Evolutionary conservation across 192 early-diverging fungal genomes (phyloP), one percentile per base, ranked within the genome.

Genomic region (Dispira simplex): DNA sequence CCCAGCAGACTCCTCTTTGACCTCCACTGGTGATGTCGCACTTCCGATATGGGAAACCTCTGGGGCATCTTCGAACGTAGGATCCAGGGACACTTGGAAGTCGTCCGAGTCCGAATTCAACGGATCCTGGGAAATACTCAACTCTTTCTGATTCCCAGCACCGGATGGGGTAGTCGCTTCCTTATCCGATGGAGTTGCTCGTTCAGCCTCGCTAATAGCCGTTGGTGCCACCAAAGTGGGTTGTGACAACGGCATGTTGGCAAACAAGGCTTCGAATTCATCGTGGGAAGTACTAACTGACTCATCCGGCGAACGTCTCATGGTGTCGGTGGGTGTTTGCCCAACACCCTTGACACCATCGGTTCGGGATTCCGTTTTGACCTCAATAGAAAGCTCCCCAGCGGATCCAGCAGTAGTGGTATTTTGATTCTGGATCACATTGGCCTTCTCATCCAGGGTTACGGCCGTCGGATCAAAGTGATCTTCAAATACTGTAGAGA

Each of bases 191-290:
- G 32, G 32, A 39, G 32, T 39, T 39, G 32, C 32, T 39, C 3
- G 6, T 26, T 53, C 51, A 9, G 51, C 51, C 51, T 53, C 21
- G 51, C 51, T 18, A 53, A 11, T 26, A 26, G 51, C 20, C 10
- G 51, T 26, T 39, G 32, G 32, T 39, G 32, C 32, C 32, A 39
- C 32, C 32, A 39, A 39, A 4, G 32, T 39, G 32, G 32, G 32
- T 6, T 39, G 32, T 39, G 32, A 39, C 20, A 62, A 46, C 39
- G 23, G 18, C 59, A 62, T 62, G n/a, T 45, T 45, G 43, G 59
- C 59, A 45, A 62, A 62, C 5, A 62, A 45, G 23, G 44, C 59
- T n/a, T 62, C 59, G 46, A 62, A 62, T 39, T 62, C 59, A 45
- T 62, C 59, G 20, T 20, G 21, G 18, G 51, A n/a, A 3, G 51